Conservation (phyloP, 2,329 filamentous ascomycete genomes). For the Coniochaeta sp. region DNA sequence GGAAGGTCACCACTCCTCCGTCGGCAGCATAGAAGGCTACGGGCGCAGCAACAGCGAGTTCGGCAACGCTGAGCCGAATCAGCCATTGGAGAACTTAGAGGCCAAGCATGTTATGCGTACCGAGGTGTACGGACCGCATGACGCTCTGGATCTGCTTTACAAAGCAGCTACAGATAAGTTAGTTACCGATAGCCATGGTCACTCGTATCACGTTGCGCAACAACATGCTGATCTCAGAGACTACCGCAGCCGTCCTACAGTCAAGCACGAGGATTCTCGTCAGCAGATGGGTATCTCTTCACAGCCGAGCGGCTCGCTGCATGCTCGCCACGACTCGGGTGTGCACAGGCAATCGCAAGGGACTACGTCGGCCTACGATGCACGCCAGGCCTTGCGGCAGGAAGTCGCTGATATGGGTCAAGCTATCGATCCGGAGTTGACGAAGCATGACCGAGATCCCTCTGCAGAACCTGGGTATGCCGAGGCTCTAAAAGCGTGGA, state of each 20-base stretch:
- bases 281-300: conserved; percentile 4
- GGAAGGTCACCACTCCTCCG: conserved; percentile 19
- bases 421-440: conserved; percentile 38
- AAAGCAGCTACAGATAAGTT: conserved; percentile 66
- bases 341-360: background rate
- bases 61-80: conserved; percentile 46
- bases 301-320: conserved; percentile 7
- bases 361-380: conserved; percentile 8
- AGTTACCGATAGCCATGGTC: conserved; percentile 7
- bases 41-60: conserved; percentile 27
- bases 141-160: conserved; percentile 85
- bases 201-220: background rate
- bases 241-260: conserved; percentile 8
- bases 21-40: background rate
- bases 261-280: conserved; percentile 11
- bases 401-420: conserved; percentile 19
- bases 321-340: conserved; percentile 3
- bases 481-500: conserved; percentile 80
- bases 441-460: conserved; percentile 28
- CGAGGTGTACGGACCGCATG: conserved; percentile 83
- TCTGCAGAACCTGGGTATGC: conserved; percentile 48
- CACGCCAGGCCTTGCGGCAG: conserved; percentile 11
- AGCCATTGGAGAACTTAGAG: conserved; percentile 57
- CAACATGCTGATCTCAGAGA: conserved; percentile 1
- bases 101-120: conserved; percentile 57